Evolutionary conservation across 2,329 filamentous ascomycete genomes (phyloP).

Genomic region (Nemania serpens): DNA sequence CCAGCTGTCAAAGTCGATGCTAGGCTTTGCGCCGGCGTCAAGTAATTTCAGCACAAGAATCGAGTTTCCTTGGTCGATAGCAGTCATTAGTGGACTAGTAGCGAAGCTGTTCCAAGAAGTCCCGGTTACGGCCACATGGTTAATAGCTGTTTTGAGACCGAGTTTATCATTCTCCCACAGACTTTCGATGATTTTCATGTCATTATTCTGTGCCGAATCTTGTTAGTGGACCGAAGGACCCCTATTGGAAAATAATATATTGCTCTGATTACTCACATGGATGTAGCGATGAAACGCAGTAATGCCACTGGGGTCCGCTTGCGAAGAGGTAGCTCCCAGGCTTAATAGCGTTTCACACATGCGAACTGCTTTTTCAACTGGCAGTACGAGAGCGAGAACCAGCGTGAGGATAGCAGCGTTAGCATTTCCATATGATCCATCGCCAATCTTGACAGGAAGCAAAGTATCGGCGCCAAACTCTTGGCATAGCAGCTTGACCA

Average conservation of each 20-base stretch:
- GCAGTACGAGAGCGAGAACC: conserved; percentile 68
- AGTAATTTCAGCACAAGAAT: conserved; percentile 64
- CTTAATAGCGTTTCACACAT: conserved; percentile 70
- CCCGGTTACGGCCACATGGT: conserved; percentile 60
- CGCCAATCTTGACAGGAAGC: conserved; percentile 71
- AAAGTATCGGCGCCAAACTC: conserved; percentile 79
- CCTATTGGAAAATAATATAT: neutral
- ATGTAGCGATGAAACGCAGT: conserved; percentile 72
- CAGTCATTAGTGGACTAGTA: conserved; percentile 60
- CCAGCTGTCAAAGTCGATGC: conserved; percentile 68
- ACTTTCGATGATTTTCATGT: conserved; percentile 52
- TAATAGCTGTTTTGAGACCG: conserved; percentile 66
- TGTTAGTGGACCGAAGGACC: neutral
- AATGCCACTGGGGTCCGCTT: conserved; percentile 67
- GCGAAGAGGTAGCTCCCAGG: conserved; percentile 73
- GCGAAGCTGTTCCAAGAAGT: conserved; percentile 43
- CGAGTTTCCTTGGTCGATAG: conserved; percentile 58
- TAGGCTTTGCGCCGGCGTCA: conserved; percentile 62
- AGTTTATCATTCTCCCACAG: conserved; percentile 62
- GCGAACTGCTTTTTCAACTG: conserved; percentile 63
- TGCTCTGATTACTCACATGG: conserved; percentile 34
- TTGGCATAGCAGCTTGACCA: conserved; percentile 70
- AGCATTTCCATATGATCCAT: conserved; percentile 52
- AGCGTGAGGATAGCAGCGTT: conserved; percentile 70
- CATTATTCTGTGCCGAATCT: conserved; percentile 42